Evolutionary conservation across 768 basidiomycete species (phyloP), one percentile per base, ranked within the genome.

Genomic region (Nevesoporus exiguus): DNA sequence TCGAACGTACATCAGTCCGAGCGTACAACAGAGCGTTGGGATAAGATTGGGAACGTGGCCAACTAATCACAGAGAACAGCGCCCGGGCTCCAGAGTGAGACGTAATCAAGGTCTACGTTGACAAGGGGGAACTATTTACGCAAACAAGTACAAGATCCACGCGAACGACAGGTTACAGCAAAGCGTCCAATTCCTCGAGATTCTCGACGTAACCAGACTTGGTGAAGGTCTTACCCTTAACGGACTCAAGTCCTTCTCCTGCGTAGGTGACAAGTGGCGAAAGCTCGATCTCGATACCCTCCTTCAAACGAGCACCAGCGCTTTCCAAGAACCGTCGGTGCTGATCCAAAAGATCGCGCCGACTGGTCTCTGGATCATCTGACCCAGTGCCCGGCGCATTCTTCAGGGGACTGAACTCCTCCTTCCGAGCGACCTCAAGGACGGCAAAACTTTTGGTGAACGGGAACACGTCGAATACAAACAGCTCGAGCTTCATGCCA

Each of bases 381-480:
- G 89, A 78, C 24, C 88, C 88, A 0, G 91, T 89, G 1, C 94
- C 94, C 0, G 94, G 93, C 8, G 94, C 96, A 65, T 99, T 99
- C 78, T 99, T 99, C 70, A 99, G 72, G 33, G 96, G 96, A 58
- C 91, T 94, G 64, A 99, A 99, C 73, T 98, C 96, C 55, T 96
- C 91, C 55, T 79, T 77, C 52, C 97, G 77, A 47, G 82, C 81
- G 41, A 97, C 93, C 70, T 98, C 94, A 66, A 98, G 73, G 37
- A 98, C 92, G 27, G 88, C 83, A 60, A 95, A 93, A 47, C 72
- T 76, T 65, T 84, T 71, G 25, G 93, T 93, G 73, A 83, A 92
- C 0, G 95, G 95, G 78, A 99, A 98, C 42, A 99, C 97, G 73
- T 99, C 97, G 66, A 99, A 99, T 30, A 99, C 90, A 74, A 99